phyloP scores from a whole-genome alignment of 768 basidiomycete species.

The Leccinum subgranulosum region DNA sequence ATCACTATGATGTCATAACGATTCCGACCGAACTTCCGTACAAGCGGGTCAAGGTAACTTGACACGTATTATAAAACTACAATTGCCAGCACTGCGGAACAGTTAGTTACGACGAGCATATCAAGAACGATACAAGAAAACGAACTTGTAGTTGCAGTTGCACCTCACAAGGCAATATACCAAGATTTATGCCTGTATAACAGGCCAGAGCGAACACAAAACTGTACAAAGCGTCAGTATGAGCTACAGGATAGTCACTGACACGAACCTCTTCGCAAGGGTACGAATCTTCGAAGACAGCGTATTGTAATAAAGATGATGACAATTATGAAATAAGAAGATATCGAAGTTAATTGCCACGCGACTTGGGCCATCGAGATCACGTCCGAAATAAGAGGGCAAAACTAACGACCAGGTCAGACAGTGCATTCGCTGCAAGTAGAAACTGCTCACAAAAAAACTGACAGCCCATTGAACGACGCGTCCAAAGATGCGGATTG shows the following conservation, averaged over 20 bases:
- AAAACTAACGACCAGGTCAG: slow-evolving; percentile 15
- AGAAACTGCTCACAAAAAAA: slow-evolving; percentile 19
- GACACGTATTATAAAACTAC: neutral
- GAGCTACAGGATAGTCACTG: neutral
- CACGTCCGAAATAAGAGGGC: slow-evolving; percentile 21
- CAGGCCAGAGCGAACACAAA: neutral
- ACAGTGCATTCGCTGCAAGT: neutral
- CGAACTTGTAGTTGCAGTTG: neutral
- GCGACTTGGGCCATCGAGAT: slow-evolving; percentile 13
- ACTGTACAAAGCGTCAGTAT: slow-evolving; percentile 6
- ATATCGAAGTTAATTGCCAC: slow-evolving; percentile 14
- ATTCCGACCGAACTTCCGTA: neutral
- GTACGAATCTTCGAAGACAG: neutral
- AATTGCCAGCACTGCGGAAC: slow-evolving; percentile 2
- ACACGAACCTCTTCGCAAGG: slow-evolving; percentile 10
- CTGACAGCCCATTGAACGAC: slow-evolving; percentile 16
- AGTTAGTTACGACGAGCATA: neutral
- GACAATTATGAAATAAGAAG: slow-evolving; percentile 10
- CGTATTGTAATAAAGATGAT: slow-evolving; percentile 6
- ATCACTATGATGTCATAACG: neutral
- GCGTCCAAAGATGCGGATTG: neutral
- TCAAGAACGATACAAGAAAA: neutral
- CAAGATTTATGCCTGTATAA: neutral
- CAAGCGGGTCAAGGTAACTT: neutral
- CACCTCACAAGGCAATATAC: neutral